Conservation (phyloP, 2,329 filamentous ascomycete genomes). For the Talaromyces albobiverticillius region DNA sequence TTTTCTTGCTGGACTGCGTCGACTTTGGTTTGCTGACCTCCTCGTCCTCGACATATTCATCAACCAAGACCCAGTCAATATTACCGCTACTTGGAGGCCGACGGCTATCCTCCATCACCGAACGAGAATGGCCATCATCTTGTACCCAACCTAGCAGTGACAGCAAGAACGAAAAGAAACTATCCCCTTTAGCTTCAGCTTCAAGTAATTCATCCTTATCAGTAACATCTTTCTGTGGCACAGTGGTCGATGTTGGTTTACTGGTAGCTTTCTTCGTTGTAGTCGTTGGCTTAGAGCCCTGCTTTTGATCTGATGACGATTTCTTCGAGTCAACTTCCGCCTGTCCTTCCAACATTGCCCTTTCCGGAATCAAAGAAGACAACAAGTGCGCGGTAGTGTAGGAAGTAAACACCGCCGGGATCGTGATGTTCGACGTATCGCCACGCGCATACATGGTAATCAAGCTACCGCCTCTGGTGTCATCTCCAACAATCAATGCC, state of each 20-base stretch:
- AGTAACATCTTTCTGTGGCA: neutral
- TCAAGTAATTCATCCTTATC: constrained; percentile 5
- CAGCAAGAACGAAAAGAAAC: constrained; percentile 45
- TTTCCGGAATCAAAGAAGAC: constrained; percentile 72
- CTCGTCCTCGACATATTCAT: constrained; percentile 60
- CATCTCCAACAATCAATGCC: constrained; percentile 90
- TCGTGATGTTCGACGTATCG: constrained; percentile 91
- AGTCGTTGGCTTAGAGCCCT: constrained; percentile 22
- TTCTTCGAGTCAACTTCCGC: constrained; percentile 45
- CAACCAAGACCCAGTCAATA: constrained; percentile 68
- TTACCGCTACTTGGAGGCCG: constrained; percentile 71
- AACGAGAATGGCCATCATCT: constrained; percentile 22
- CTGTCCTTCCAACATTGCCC: neutral
- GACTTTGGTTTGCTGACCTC: constrained; percentile 22
- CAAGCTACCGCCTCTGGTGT: constrained; percentile 80
- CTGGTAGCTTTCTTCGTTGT: constrained; percentile 14
- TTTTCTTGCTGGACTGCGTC: constrained; percentile 26
- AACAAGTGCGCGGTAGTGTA: constrained; percentile 91
- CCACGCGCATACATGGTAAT: constrained; percentile 99
- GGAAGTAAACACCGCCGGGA: constrained; percentile 91
- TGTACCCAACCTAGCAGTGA: constrained; percentile 42
- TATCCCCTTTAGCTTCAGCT: constrained; percentile 21
- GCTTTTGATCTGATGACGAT: constrained; percentile 23
- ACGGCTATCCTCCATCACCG: constrained; percentile 50
- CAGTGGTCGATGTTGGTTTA: constrained; percentile 3